phyloP scores from a whole-genome alignment of 345 rosid genomes.

The Pugionium dolabratum region DNA sequence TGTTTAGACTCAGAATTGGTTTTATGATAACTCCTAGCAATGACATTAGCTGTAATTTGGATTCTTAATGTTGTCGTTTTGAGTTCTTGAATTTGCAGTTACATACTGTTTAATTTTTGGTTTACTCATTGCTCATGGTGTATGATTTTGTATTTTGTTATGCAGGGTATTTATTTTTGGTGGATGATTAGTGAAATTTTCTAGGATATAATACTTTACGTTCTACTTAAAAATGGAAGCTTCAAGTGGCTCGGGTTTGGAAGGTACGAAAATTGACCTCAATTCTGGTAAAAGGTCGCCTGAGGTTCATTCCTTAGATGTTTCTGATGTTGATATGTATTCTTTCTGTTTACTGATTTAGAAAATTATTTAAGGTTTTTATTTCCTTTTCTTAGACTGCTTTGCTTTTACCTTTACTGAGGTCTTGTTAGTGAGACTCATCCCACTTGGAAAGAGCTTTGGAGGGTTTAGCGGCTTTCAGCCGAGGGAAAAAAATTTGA shows the following conservation, averaged over 20 bases:
- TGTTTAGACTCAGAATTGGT: slow-evolving; percentile 1
- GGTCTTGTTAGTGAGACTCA: too few species aligned
- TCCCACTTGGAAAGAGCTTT: not conserved
- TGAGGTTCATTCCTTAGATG: slow-evolving; percentile 13
- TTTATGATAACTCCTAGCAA: not conserved
- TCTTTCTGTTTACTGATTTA: not conserved
- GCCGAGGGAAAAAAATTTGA: slow-evolving; percentile 1
- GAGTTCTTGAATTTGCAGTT: not conserved
- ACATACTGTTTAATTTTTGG: not conserved
- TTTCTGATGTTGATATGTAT: not conserved
- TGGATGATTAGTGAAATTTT: slow-evolving; percentile 9
- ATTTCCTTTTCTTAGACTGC: not conserved
- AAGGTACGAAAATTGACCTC: slow-evolving; percentile 40
- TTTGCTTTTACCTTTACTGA: too few species aligned
- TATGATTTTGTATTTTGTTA: slow-evolving; percentile 1
- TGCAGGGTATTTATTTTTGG: slow-evolving; percentile 34
- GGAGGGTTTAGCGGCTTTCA: not conserved
- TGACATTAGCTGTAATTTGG: not conserved
- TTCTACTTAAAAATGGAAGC: slow-evolving; percentile 45
- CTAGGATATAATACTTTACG: not conserved
- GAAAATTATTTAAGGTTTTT: not conserved
- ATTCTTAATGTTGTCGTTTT: slow-evolving; percentile 11
- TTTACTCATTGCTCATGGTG: not conserved
- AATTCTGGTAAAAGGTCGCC: not conserved
- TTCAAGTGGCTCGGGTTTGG: slow-evolving; percentile 37